A percentile compares a stretch with the other conserved stretches of the same genome.
Conservation (phyloP, 2,329 filamentous ascomycete genomes). For the Rhynchosporium secalis region DNA sequence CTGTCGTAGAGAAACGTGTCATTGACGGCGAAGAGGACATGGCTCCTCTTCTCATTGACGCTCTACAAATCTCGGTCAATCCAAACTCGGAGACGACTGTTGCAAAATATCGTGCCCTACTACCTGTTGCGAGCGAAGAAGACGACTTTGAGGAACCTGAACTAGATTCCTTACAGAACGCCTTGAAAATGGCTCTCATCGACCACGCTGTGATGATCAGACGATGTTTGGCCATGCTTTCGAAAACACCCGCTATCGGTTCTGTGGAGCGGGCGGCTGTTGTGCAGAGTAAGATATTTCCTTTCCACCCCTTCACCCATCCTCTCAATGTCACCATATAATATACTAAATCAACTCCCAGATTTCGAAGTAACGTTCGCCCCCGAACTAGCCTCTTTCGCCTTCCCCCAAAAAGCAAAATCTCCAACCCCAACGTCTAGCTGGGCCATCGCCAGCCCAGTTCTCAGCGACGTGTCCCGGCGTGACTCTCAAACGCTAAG, state of each 20-base stretch:
- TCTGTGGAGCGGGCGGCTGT: slow-evolving; percentile 56
- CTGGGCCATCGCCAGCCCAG: slow-evolving; percentile 33
- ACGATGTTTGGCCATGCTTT: slow-evolving; percentile 72
- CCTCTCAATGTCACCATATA: not conserved
- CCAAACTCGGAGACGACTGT: slow-evolving; percentile 74
- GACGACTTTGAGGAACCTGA: slow-evolving; percentile 51
- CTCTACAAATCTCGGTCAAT: slow-evolving; percentile 75
- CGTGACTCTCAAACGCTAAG: slow-evolving; percentile 6
- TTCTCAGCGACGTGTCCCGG: slow-evolving; percentile 16
- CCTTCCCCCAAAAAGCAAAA: slow-evolving; percentile 49
- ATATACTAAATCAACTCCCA: slow-evolving; percentile 34
- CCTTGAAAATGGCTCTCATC: slow-evolving; percentile 79
- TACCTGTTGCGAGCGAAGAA: slow-evolving; percentile 53
- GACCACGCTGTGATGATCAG: slow-evolving; percentile 90
- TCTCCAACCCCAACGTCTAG: slow-evolving; percentile 45
- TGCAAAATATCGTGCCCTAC: slow-evolving; percentile 71
- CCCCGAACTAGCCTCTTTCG: slow-evolving; percentile 64
- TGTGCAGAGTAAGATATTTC: slow-evolving; percentile 57
- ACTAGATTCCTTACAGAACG: slow-evolving; percentile 65
- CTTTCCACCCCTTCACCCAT: slow-evolving; percentile 27
- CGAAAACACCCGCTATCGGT: slow-evolving; percentile 56
- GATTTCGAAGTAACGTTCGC: slow-evolving; percentile 65
- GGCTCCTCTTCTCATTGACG: slow-evolving; percentile 69
- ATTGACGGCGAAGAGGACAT: slow-evolving; percentile 70
- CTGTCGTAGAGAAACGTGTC: slow-evolving; percentile 71